These are phyloP conservation scores for Sporopachydermia lactativora DNA, from an alignment of 805 yeast species.

Conservation along the genomic window DNA sequence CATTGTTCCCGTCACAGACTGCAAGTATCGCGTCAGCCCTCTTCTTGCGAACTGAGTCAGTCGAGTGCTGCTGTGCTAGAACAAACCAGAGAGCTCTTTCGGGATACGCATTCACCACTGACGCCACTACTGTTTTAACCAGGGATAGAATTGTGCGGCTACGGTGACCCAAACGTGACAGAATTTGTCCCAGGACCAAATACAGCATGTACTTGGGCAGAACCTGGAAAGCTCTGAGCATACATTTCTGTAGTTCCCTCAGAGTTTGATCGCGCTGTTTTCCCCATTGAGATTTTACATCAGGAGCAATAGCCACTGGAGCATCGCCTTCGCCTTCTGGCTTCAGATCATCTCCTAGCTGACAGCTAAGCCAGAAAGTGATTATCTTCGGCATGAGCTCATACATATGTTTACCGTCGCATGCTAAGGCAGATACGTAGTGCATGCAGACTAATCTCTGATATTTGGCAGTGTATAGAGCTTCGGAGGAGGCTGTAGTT, in stretches of 20 bases:
- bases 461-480: constrained; percentile 28
- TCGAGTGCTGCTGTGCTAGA: constrained; percentile 54
- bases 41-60: constrained; percentile 27
- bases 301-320: background rate
- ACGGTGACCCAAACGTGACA: constrained; percentile 63
- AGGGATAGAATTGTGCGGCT: constrained; percentile 40
- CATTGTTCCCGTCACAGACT: constrained; percentile 12
- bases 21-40: constrained; percentile 33
- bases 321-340: background rate
- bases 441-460: constrained; percentile 41
- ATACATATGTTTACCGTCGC: constrained; percentile 51
- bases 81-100: constrained; percentile 79
- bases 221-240: constrained; percentile 24
- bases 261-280: background rate
- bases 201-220: constrained; percentile 58
- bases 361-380: constrained; percentile 84
- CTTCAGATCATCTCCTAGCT: too few relatives aligned
- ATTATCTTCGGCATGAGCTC: constrained; percentile 79
- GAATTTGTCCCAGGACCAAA: constrained; percentile 70
- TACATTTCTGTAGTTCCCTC: too few relatives aligned
- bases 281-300: too few relatives aligned
- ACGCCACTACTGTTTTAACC: constrained; percentile 41
- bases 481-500: constrained; percentile 14
- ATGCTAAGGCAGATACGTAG: constrained; percentile 44
- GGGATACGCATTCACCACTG: constrained; percentile 55